A percentile compares a stretch with the other conserved stretches of the same genome.
Conservation (phyloP, 306 rosid genomes). For the Rosa persica region DNA sequence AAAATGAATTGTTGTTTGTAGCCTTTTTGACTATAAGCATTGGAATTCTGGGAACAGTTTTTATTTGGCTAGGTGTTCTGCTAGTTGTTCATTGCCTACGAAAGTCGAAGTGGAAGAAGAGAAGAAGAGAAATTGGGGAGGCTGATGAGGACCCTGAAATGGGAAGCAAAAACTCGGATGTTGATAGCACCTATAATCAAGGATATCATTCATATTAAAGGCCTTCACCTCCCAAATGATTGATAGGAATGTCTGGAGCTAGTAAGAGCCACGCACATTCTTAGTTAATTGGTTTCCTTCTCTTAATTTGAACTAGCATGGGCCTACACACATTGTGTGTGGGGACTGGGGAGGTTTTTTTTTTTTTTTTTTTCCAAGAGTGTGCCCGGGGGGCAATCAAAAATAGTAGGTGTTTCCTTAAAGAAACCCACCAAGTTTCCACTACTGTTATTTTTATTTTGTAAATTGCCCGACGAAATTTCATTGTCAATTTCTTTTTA, state of each 20-base stretch:
- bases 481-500: no score
- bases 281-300: no score
- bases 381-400: no score
- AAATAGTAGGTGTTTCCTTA: no score
- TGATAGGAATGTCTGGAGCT: neutral
- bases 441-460: no score
- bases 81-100: constrained; percentile 47
- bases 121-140: constrained; percentile 25
- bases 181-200: constrained; percentile 45
- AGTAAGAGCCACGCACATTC: no score
- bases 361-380: no score
- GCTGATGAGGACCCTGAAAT: constrained; percentile 33
- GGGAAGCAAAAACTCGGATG: constrained; percentile 63
- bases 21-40: constrained; percentile 41
- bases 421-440: no score
- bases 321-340: no score
- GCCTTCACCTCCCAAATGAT: neutral
- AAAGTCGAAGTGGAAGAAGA: constrained; percentile 52
- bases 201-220: constrained; percentile 70
- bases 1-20: constrained; percentile 36
- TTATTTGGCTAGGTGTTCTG: constrained; percentile 48
- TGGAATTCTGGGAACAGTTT: constrained; percentile 53
- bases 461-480: no score
- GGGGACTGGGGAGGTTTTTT: no score
- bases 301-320: neutral